Percentiles rank a stretch among this genome's conserved stretches.
Conservation (phyloP, 2,329 filamentous ascomycete genomes). For the Falciphora oryzae region DNA sequence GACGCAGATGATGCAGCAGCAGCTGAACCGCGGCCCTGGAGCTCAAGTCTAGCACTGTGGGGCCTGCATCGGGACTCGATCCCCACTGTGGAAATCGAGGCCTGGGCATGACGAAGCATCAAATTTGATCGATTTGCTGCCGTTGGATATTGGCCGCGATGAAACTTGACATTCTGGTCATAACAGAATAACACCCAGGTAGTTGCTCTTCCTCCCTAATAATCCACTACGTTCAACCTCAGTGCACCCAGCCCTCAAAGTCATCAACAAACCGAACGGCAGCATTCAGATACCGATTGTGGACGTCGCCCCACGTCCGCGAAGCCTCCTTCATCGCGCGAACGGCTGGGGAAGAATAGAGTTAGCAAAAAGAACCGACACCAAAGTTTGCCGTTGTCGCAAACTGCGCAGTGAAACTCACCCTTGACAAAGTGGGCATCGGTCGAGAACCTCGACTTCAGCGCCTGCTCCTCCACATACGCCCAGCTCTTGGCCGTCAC, state of each 20-base stretch:
- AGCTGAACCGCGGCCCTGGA: too few species aligned
- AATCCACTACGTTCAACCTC: not conserved
- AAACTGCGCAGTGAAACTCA: conserved; percentile 26
- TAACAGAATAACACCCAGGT: not conserved
- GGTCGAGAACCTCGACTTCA: conserved; percentile 60
- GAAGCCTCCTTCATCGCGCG: conserved; percentile 70
- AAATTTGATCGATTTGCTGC: not conserved
- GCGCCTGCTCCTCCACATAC: conserved; percentile 64
- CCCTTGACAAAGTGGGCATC: conserved; percentile 87
- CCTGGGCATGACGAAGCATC: not conserved
- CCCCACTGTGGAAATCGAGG: not conserved
- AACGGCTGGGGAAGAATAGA: conserved; percentile 42
- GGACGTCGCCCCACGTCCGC: conserved; percentile 66
- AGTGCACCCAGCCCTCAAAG: conserved; percentile 58
- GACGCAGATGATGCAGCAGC: too few species aligned
- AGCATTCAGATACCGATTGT: conserved; percentile 59
- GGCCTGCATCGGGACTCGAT: not conserved
- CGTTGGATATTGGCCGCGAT: not conserved
- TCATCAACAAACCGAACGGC: conserved; percentile 69
- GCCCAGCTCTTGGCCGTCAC: conserved; percentile 67
- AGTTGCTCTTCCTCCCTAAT: not conserved
- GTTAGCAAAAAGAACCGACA: not conserved
- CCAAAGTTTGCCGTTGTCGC: not conserved
- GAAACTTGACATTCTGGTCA: not conserved
- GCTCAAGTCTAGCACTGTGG: not conserved